Evolutionary conservation across 2,329 filamentous ascomycete genomes (phyloP).

Genomic region (Fusarium sp.): DNA sequence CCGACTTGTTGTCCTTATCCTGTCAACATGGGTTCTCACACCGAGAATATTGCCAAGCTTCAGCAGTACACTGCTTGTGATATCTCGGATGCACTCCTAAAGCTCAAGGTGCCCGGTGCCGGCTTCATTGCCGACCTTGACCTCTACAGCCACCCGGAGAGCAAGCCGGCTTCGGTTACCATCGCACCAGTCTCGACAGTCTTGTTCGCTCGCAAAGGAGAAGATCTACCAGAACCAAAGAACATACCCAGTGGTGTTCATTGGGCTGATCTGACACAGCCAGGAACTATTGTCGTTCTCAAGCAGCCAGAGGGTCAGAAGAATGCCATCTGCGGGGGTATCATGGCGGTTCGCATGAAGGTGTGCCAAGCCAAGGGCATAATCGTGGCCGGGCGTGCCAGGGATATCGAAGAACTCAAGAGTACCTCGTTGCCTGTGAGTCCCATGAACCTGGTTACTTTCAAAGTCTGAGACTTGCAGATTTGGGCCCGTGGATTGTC

Average conservation of each 20-base stretch:
- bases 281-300: constrained; percentile 73
- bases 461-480: constrained; percentile 46
- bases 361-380: constrained; percentile 69
- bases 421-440: constrained; percentile 68
- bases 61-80: constrained; percentile 63
- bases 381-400: constrained; percentile 75
- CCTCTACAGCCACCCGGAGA: constrained; percentile 48
- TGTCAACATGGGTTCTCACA: constrained; percentile 34
- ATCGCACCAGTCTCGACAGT: constrained; percentile 71
- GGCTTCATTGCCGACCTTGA: constrained; percentile 73
- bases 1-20: constrained; percentile 26
- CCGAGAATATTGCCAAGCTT: constrained; percentile 46
- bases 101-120: constrained; percentile 73
- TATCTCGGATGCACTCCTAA: constrained; percentile 79
- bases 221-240: constrained; percentile 47
- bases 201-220: constrained; percentile 71
- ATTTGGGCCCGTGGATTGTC: constrained; percentile 70
- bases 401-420: constrained; percentile 73
- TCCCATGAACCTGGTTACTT: constrained; percentile 32
- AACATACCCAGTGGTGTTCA: constrained; percentile 72
- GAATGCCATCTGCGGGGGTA: constrained; percentile 81
- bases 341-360: constrained; percentile 79
- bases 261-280: constrained; percentile 74
- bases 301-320: constrained; percentile 73
- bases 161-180: constrained; percentile 45